Evolutionary conservation across 129 eudicot genomes (phyloP), one percentile per base, ranked within the genome.

Genomic region (Scalesia atractyloides): DNA sequence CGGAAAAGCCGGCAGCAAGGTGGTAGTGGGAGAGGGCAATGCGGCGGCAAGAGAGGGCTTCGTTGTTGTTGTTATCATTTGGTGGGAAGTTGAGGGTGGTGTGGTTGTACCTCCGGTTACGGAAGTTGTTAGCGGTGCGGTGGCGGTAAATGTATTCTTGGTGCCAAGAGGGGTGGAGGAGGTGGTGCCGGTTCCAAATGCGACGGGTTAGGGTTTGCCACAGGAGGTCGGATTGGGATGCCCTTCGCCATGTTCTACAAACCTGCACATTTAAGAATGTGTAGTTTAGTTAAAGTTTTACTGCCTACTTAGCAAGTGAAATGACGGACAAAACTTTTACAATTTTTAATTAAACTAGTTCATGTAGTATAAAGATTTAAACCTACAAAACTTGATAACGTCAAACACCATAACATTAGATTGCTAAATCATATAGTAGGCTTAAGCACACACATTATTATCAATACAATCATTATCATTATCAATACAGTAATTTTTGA

Each of bases 1-100:
- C 95, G 11, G 97, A 88, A 71, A 90, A 90, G 5, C 98, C 98
- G 0, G 96, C 98, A 2, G 97, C 98, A 15, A 94, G 79, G 76
- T 86, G 86, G 82, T 75, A 71, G 14, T 84, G 85, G 2, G 92
- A 87, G 30, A 94, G 67, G 3, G 92, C 90, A 24, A 94, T 82
- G 57, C 98, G 97, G 50, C 89, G 90, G 69, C 98, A 94, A 4
- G 83, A 66, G 47, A 87, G 81, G 52, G 44, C 51, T 20, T 84
- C 87, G 26, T 70, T 78, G 74, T 76, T 74, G 72, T 82, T 76
- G 37, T 78, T 46, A 44, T 77, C 82, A 13, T 83, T 82, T 7
- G 88, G 86, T 24, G 76, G 77, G 68, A 86, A 77, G 37, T 80
- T 81, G 36, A 87, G 83, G 72, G 84, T 69, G 71, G 78, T 47